Conservation (phyloP, 2,329 filamentous ascomycete genomes). For the Trichoderma hamatum region DNA sequence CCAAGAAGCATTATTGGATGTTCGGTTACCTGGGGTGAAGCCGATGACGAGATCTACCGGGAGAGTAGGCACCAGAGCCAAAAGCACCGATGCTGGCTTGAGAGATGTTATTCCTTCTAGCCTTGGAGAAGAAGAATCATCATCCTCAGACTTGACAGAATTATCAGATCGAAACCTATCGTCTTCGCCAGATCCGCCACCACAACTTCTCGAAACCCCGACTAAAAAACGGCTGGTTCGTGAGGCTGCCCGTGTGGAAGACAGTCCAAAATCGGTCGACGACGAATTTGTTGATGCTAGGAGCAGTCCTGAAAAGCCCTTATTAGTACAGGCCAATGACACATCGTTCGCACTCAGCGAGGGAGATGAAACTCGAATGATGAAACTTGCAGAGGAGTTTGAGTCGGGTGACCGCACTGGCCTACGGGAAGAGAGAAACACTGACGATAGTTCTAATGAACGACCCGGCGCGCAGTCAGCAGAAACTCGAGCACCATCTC, state of each 20-base stretch:
- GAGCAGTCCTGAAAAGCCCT: slow-evolving; percentile 45
- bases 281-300: slow-evolving; percentile 56
- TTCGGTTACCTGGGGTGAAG: slow-evolving; percentile 28
- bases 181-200: not conserved
- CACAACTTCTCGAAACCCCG: slow-evolving; percentile 28
- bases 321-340: slow-evolving; percentile 29
- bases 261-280: slow-evolving; percentile 48
- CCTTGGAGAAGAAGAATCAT: slow-evolving; percentile 10
- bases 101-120: slow-evolving; percentile 39
- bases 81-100: slow-evolving; percentile 5
- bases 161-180: slow-evolving; percentile 17
- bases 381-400: slow-evolving; percentile 54
- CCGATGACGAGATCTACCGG: slow-evolving; percentile 27
- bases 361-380: slow-evolving; percentile 52
- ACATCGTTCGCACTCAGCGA: slow-evolving; percentile 49
- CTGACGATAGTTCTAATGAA: slow-evolving; percentile 19
- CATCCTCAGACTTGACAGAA: slow-evolving; percentile 22
- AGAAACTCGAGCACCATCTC: slow-evolving; percentile 28
- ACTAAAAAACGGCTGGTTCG: slow-evolving; percentile 28
- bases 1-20: slow-evolving; percentile 31
- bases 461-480: slow-evolving; percentile 34
- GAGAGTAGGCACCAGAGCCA: slow-evolving; percentile 24
- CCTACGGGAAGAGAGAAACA: slow-evolving; percentile 29
- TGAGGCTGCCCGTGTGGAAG: slow-evolving; percentile 31
- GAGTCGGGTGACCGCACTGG: slow-evolving; percentile 41